Conservation (phyloP, 305 asterid species). For the Fraxinus paxiana region DNA sequence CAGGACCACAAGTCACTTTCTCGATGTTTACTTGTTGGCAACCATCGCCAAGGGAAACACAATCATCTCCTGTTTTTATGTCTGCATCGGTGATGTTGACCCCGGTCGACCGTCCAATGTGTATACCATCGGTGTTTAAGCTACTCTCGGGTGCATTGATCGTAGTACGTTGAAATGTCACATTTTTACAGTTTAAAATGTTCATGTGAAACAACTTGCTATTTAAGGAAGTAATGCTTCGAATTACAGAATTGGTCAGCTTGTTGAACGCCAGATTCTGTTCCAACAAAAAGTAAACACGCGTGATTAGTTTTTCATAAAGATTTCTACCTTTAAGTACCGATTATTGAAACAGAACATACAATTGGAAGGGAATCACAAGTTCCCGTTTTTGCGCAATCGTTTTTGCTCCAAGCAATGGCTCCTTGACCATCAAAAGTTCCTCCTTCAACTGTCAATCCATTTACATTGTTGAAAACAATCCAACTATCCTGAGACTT, state of each 20-base stretch:
- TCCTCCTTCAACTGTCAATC: slow-evolving; percentile 24
- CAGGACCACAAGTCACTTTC: slow-evolving; percentile 34
- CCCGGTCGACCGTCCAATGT: slow-evolving; percentile 25
- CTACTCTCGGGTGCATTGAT: slow-evolving; percentile 28
- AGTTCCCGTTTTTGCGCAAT: slow-evolving; percentile 21
- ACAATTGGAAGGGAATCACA: slow-evolving; percentile 23
- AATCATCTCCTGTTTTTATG: slow-evolving; percentile 38
- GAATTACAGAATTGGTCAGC: slow-evolving; percentile 21
- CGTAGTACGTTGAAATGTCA: slow-evolving; percentile 12
- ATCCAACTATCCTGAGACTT: slow-evolving; percentile 25
- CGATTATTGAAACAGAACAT: not conserved
- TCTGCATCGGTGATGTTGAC: slow-evolving; percentile 13
- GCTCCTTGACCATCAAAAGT: slow-evolving; percentile 31
- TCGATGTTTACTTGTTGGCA: slow-evolving; percentile 17
- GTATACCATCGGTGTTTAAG: slow-evolving; percentile 39
- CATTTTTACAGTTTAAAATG: slow-evolving; percentile 21
- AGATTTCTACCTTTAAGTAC: not conserved
- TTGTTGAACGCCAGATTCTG: slow-evolving; percentile 24
- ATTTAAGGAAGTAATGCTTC: slow-evolving; percentile 17
- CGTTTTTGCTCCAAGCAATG: slow-evolving; percentile 23
- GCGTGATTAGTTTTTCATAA: not conserved
- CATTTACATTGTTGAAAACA: slow-evolving; percentile 14
- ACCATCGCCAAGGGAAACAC: slow-evolving; percentile 36
- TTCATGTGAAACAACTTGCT: slow-evolving; percentile 37
- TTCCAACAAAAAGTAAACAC: not conserved